Base-by-base conservation (phyloP, 2,329 filamentous ascomycete genomes). In the Thielaviopsis euricoi region DNA sequence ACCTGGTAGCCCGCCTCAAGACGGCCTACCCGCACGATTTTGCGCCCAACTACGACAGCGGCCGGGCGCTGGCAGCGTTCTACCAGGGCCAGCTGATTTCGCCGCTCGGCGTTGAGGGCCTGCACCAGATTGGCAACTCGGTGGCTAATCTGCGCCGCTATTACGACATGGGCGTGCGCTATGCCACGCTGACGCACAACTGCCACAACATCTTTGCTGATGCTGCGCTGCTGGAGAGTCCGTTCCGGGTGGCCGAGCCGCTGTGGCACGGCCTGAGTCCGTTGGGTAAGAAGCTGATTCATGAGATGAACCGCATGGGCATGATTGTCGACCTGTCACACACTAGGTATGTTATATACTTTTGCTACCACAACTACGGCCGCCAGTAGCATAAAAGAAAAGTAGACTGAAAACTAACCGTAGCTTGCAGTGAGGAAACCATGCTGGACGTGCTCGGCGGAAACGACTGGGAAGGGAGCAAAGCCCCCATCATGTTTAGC, bases 311-410 rank as follows among this genome's bases (percentile, higher is more conserved):
- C 68, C 80, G 91, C 2, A 74, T 96, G 1, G 91, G 91, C 25
- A 89, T 96, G 83, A 82, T 96, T n/a, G 86, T 97, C 48, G 91
- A 96, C 67, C 76, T 96, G 40, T 79, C 86, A 6, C 91, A 96
- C 68, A 74, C 75, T 4, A 80, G 71, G 71, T 62, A 48, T 22
- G 46, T 46, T 40, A 3, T 21, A 6, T 70, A 58, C 12, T 53
- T 13, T 23, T 22, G 3, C 12, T n/a, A 12, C 12, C 22, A 19
- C 25, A 15, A 23, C 6, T 48, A 56, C 50, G n/a, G n/a, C n/a
- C n/a, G n/a, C n/a, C n/a, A n/a, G n/a, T n/a, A n/a, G n/a, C n/a
- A n/a, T n/a, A n/a, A n/a, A n/a, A n/a, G n/a, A n/a, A n/a, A 9
- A 60, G 26, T 23, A 23, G 10, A n/a, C 15, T 37, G 19, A 43